Evolutionary conservation across 352 stramenopile genomes (phyloP).

Genomic region (Aphanomyces cochlioides): DNA sequence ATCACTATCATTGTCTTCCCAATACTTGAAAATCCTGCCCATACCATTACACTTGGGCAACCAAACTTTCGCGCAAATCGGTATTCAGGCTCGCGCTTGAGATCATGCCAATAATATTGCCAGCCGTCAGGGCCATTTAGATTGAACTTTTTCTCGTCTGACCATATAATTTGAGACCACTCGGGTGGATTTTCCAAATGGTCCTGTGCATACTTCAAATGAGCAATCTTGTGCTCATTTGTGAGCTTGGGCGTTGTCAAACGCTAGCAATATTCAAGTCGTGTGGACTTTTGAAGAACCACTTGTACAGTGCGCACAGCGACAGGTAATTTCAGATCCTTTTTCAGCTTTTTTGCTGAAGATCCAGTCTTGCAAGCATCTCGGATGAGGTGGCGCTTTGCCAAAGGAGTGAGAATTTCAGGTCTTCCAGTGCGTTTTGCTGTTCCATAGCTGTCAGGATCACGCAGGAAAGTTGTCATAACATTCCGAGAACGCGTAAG

Average conservation of each 20-base stretch:
- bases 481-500: background rate
- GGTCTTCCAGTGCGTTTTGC: background rate
- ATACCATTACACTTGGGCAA: background rate
- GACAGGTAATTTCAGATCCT: background rate
- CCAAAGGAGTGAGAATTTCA: background rate
- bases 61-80: background rate
- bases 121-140: too few relatives aligned
- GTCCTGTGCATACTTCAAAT: background rate
- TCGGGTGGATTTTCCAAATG: background rate
- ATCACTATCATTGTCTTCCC: background rate
- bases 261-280: background rate
- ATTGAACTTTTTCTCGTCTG: slow-evolving; percentile 1
- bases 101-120: too few relatives aligned
- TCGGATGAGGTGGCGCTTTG: background rate
- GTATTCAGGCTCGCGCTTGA: background rate
- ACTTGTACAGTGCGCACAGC: background rate
- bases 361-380: background rate
- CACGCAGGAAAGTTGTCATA: background rate
- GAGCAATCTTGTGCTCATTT: background rate
- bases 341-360: background rate
- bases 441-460: background rate
- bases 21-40: background rate
- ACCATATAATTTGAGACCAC: background rate
- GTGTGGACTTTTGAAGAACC: background rate
- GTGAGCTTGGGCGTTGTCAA: background rate